Evolutionary conservation across 1,139 yeast species (phyloP), one percentile per base, ranked within the genome.

Genomic region (Blastobotrys serpentis): DNA sequence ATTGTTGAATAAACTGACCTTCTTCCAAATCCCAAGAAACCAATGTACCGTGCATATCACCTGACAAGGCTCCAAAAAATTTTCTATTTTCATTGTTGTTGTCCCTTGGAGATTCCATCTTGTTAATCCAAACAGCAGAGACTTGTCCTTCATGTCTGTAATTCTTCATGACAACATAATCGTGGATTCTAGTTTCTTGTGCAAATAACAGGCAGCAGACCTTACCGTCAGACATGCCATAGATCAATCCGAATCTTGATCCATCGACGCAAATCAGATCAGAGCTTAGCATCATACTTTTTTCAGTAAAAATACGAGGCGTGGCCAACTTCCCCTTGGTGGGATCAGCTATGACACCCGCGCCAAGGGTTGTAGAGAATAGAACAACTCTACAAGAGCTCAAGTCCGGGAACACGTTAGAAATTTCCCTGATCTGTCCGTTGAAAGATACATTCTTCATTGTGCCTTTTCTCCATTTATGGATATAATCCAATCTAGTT

Each of bases 301-400:
- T 57, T 29, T 57, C 57, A 2, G 67, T 62, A 32, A 56, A 58
- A 18, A 66, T 47, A 8, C 60, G 46, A 21, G 65, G 63, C 30
- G 56, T 58, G n/a, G 66, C 63, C 7, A 64, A 53, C 39, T 59
- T 62, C n/a, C 70, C 70, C 38, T 58, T 55, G 25, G 65, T 62
- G 11, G 66, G 68, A 44, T 66, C 69, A 8, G 64, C 61, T 11
- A 66, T 54, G 5, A 54, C 51, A 4, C 70, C 70, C 17, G 56
- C 47, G 4, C 67, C 68, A 4, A 55, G 42, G 10, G 44, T 48
- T 0, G 51, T 22, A 3, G 66, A 62, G 50, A 64, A 64, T 16
- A 62, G 56, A 16, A 61, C 48, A 23, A 62, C 53, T 14, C 67
- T 51, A 39, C 58, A 54, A 5, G 62, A 55, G 30, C 56, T 52